Conservation (phyloP, 441 rosid genomes). For the Macaranga tanarius region DNA sequence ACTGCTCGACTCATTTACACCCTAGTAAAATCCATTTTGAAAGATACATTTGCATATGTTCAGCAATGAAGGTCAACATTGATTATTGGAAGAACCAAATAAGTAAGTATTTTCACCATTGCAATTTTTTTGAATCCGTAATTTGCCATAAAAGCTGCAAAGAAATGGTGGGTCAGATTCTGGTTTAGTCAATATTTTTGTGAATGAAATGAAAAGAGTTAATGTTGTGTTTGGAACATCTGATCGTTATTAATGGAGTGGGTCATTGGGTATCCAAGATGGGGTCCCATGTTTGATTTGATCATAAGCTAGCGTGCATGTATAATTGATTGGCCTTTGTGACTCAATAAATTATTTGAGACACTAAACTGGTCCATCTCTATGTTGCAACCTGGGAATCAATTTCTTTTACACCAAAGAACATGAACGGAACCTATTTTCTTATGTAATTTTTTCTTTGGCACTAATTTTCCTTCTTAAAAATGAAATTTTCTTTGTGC, state of each 20-base stretch:
- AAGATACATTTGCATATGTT: not conserved
- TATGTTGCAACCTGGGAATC: slow-evolving; percentile 14
- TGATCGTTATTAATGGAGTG: slow-evolving; percentile 25
- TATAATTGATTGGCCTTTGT: not conserved
- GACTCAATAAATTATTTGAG: slow-evolving; percentile 1
- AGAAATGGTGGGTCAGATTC: slow-evolving; percentile 24
- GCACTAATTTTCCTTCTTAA: too few relatives aligned
- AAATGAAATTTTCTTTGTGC: not conserved
- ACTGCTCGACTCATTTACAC: too few relatives aligned
- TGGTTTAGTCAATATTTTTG: slow-evolving; percentile 26
- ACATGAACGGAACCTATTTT: too few relatives aligned
- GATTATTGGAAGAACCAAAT: not conserved
- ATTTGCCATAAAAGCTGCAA: not conserved
- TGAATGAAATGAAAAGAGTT: slow-evolving; percentile 11
- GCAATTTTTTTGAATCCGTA: not conserved
- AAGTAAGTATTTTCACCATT: not conserved
- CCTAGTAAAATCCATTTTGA: too few relatives aligned
- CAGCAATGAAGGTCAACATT: not conserved
- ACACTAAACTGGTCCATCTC: not conserved
- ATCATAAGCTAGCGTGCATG: not conserved
- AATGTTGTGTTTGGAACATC: slow-evolving; percentile 22
- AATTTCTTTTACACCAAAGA: not conserved
- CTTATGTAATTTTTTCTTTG: too few relatives aligned
- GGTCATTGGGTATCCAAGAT: slow-evolving; percentile 25
- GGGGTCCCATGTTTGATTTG: slow-evolving; percentile 37